Percentiles rank a stretch among this genome's conserved stretches.
Evolutionary conservation across 1,284 basidiomycete species (phyloP).

Genomic region (Xerocomus amazonicus): DNA sequence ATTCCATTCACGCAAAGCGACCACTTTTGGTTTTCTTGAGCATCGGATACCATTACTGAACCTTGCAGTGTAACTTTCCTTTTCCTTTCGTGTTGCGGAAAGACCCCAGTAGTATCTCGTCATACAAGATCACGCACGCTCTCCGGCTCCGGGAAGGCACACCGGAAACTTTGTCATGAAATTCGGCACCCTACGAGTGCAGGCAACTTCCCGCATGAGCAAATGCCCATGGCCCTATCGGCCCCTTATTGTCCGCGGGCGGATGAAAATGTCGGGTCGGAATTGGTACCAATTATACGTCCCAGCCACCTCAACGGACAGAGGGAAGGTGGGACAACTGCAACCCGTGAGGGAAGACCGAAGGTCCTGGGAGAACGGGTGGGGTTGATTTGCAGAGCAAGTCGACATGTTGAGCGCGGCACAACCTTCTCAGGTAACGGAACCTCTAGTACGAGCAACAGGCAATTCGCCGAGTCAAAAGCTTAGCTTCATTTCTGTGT

Average conservation of each 20-base stretch:
- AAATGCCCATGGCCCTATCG: background rate
- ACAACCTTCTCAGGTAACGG: conserved; percentile 7
- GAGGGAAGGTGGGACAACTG: background rate
- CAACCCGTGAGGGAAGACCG: background rate
- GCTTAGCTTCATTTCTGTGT: conserved; percentile 7
- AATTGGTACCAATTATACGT: background rate
- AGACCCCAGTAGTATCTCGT: too few species aligned
- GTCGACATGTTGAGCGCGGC: background rate
- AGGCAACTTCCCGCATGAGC: background rate
- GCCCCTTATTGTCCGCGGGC: background rate
- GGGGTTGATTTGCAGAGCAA: background rate
- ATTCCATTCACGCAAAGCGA: too few species aligned
- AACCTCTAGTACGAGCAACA: background rate
- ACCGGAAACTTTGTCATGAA: background rate
- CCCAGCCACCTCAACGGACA: background rate
- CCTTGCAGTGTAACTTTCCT: too few species aligned
- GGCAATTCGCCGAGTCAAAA: conserved; percentile 1
- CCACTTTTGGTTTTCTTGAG: too few species aligned
- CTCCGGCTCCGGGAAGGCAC: too few species aligned
- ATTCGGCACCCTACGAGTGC: background rate
- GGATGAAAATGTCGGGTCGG: background rate
- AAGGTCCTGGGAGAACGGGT: background rate
- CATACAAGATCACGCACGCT: too few species aligned
- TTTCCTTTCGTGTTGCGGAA: too few species aligned
- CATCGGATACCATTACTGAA: too few species aligned